A percentile compares a stretch with the other conserved stretches of the same genome.
Evolutionary conservation across 371 early-diverging fungal genomes (phyloP).

Genomic region (Dichotomocladium elegans): DNA sequence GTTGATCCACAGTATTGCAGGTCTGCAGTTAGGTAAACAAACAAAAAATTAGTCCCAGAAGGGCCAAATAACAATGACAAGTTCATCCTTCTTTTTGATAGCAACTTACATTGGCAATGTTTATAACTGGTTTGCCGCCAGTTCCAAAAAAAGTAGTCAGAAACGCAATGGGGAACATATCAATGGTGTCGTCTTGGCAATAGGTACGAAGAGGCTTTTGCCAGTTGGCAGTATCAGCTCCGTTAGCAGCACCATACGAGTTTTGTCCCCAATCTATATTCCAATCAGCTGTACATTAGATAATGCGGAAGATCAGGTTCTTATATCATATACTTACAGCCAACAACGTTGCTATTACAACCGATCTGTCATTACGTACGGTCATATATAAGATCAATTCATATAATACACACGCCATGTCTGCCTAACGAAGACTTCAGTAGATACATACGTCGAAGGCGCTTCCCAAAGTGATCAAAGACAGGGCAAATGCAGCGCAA

Average conservation of each 20-base stretch:
- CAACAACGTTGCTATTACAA: constrained; percentile 42
- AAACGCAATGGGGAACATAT: constrained; percentile 65
- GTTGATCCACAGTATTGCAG: constrained; percentile 40
- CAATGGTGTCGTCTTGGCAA: constrained; percentile 56
- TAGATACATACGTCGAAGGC: background rate
- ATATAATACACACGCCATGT: no score
- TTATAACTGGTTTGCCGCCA: constrained; percentile 44
- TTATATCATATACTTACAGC: constrained; percentile 26
- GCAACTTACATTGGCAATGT: constrained; percentile 56
- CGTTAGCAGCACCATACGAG: constrained; percentile 45
- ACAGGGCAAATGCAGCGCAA: no score
- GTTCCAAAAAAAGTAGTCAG: constrained; percentile 59
- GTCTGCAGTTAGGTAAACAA: background rate
- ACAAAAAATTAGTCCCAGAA: background rate
- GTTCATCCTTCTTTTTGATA: no score
- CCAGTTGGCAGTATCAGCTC: constrained; percentile 22
- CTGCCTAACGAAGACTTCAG: background rate
- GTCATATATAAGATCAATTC: no score
- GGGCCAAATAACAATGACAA: background rate
- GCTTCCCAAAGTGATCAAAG: background rate
- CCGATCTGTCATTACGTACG: constrained; percentile 28
- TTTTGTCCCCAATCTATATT: constrained; percentile 55
- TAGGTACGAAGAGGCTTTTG: constrained; percentile 55
- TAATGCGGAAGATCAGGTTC: background rate
- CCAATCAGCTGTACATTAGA: background rate